These are phyloP conservation scores for Agaricus bisporus DNA, from an alignment of 768 basidiomycete genomes.

Conservation along the genomic window DNA sequence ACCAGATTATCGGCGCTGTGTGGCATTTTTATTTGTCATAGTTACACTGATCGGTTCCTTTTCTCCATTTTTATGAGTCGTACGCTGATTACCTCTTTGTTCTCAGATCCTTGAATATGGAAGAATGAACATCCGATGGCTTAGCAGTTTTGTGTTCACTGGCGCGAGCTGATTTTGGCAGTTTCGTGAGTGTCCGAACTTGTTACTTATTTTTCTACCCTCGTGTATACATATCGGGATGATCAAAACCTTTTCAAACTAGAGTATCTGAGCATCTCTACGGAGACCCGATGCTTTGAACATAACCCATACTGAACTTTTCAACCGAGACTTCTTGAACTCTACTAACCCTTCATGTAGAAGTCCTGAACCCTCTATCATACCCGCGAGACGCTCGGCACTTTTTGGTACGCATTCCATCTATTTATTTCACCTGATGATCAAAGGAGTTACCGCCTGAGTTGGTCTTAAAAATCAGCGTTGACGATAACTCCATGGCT, in stretches of 20 bases:
- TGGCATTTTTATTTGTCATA: conserved; percentile 68
- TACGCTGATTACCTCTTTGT: conserved; percentile 7
- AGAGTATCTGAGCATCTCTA: conserved; percentile 80
- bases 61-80: conserved; percentile 6
- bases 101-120: not conserved
- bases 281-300: conserved; percentile 60
- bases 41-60: conserved; percentile 83
- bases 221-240: conserved; percentile 28
- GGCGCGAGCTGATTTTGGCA: not conserved
- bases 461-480: conserved; percentile 28
- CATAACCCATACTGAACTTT: conserved; percentile 54
- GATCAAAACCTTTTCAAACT: conserved; percentile 76
- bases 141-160: conserved; percentile 1
- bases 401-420: conserved; percentile 29
- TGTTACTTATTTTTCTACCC: not conserved
- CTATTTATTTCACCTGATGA: conserved; percentile 39
- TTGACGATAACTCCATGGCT: conserved; percentile 82
- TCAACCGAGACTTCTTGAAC: not conserved
- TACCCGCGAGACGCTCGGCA: too few relatives aligned
- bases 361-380: not conserved
- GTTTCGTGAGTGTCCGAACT: not conserved
- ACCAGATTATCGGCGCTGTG: conserved; percentile 53
- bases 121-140: not conserved
- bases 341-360: not conserved
- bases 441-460: conserved; percentile 89